Base-by-base conservation (phyloP, 805 yeast genomes). In the Yarrowia bubula region DNA sequence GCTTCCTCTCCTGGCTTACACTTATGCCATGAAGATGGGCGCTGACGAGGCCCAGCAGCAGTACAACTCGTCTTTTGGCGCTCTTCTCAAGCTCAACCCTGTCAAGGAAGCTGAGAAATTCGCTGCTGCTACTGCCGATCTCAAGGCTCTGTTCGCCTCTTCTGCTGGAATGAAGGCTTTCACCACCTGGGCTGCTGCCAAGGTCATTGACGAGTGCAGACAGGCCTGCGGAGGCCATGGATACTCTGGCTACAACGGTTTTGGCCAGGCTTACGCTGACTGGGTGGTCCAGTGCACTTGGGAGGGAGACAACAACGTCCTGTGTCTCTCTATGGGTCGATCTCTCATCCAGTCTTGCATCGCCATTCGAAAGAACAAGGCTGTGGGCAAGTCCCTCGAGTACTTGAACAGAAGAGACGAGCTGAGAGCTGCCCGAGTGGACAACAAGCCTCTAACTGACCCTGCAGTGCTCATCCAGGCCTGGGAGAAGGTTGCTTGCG, bases 271-370 rank as follows among this genome's bases (percentile, higher is more conserved):
- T 10, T 90, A 85, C 79, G 83, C 83, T 67, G 98, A 92, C 75
- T 93, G 96, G 90, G 97, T 89, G 13, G 97, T 92, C 46, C 97
- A 92, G 78, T 92, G 97, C 77, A 92, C 98, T n/a, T 92, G 98
- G 98, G 98, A 92, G 80, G 98, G 98, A 75, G 98, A 92, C 77
- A 92, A 92, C 80, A 92, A 86, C 72, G 88, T 92, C 47, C 81
- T 92, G 69, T 88, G 92, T 2, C 85, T 90, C 76, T 87, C 91
- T 62, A 84, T 90, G 67, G 98, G 97, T 65, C 86, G 93, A 75
- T 84, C 93, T 28, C 79, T 87, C 44, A 79, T 86, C 68, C 88
- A 84, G 75, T 76, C 78, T 66, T 80, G 81, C 28, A 72, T 78
- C 60, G 71, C 72, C 6, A 68, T 78, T 37, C 75, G 77, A 60